Base-by-base conservation (phyloP, 2,329 filamentous ascomycete genomes). In the Blastomyces parvus region DNA sequence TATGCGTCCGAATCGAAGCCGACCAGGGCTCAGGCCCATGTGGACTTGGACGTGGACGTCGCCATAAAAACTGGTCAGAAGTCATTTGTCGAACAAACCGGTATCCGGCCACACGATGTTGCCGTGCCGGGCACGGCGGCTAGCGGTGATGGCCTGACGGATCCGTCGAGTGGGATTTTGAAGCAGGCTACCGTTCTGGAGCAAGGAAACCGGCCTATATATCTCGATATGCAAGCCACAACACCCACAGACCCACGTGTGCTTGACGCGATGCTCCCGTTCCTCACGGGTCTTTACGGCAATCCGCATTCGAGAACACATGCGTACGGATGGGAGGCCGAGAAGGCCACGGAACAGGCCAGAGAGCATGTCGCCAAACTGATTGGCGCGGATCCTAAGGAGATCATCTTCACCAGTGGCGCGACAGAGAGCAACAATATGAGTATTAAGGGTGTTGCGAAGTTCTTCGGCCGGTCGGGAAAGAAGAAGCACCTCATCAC, bases 401-500 rank as follows among this genome's bases (percentile, higher is more conserved):
- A 99, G 75, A 97, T 99, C 68, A 95, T 99, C 71, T 97, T 99
- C 79, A 99, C 94, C 7, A 97, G 92, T 71, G 94, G 94, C 62
- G 94, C 94, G 19, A 99, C 94, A 0, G 94, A 99, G 80, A 97
- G 91, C 74, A 99, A 99, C 79, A 99, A 99, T 73, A 99, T 99
- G 94, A 96, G 91, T 77, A 91, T 99, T 80, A 99, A 99, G 80
- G 94, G 94, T 67, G 93, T 99, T 9, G 92, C 94, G 25, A 85
- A 93, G 67, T 99, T 99, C 79, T 97, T 97, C 74, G 91, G 91
- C 68, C 86, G 90, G 64, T 87, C 86, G 2, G 92, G 91, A 70
- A 97, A 97, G 85, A 97, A 97, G 86, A 96, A 89, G 80, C 94
- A 99, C 77, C 93, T 99, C 72, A 91, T 99, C 76, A 99, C 94